phyloP scores from a whole-genome alignment of 176 grass and related monocot genomes.

The Oryza australiensis region DNA sequence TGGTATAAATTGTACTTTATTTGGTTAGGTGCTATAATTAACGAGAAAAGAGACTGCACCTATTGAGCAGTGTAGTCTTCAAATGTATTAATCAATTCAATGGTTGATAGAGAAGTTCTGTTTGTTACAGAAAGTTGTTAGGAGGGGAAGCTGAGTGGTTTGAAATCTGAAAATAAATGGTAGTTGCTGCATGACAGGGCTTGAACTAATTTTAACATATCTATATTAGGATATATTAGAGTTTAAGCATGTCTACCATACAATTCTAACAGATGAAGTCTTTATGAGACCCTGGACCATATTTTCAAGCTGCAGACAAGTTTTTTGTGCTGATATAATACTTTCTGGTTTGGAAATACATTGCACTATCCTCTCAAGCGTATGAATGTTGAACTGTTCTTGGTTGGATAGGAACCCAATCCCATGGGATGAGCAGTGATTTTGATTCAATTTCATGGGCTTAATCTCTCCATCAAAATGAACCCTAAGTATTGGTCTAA shows the following conservation, averaged over 20 bases:
- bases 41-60: constrained; percentile 25
- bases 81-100: constrained; percentile 37
- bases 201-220: background rate
- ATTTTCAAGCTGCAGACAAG: constrained; percentile 9
- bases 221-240: constrained; percentile 2
- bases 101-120: constrained; percentile 21
- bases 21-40: constrained; percentile 37
- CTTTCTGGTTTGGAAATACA: constrained; percentile 5
- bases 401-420: background rate
- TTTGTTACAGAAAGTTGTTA: constrained; percentile 46
- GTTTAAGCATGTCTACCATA: background rate
- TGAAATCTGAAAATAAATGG: constrained; percentile 30
- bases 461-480: background rate
- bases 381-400: background rate
- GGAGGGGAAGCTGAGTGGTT: constrained; percentile 5
- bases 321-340: background rate
- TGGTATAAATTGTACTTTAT: constrained; percentile 43
- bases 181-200: constrained; percentile 22
- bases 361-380: background rate
- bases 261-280: constrained; percentile 2
- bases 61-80: constrained; percentile 33
- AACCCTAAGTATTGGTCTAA: background rate
- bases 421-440: background rate
- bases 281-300: background rate
- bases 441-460: background rate